phyloP scores from a whole-genome alignment of 2,329 filamentous ascomycete species.

The Sphaerulina musiva region DNA sequence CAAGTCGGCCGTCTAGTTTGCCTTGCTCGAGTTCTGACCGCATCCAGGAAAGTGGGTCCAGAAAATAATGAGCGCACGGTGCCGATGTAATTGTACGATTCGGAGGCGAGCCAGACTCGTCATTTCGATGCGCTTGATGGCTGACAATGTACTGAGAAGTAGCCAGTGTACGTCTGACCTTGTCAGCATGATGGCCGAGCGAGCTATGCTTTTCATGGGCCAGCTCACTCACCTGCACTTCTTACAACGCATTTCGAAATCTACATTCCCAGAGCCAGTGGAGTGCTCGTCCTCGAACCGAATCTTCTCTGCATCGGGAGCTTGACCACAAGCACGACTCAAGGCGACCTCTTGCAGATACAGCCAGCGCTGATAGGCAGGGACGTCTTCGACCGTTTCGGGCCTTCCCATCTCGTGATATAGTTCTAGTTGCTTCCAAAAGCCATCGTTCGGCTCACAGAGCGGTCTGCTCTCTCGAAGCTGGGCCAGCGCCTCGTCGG shows the following conservation, averaged over 20 bases:
- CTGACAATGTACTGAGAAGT: conserved; percentile 61
- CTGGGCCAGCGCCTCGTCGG: conserved; percentile 60
- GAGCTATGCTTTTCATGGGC: neutral
- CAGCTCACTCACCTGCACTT: conserved; percentile 66
- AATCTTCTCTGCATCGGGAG: conserved; percentile 67
- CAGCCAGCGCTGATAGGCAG: conserved; percentile 73
- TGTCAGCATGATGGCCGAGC: conserved; percentile 1
- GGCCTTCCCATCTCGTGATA: conserved; percentile 86
- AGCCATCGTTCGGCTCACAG: conserved; percentile 84
- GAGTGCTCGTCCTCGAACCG: conserved; percentile 69
- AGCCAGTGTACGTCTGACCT: conserved; percentile 51
- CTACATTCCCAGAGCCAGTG: conserved; percentile 31
- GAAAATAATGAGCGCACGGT: conserved; percentile 76
- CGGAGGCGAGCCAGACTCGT: conserved; percentile 8
- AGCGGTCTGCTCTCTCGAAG: conserved; percentile 66
- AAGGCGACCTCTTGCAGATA: conserved; percentile 60
- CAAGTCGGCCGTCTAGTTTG: conserved; percentile 72
- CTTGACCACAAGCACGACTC: conserved; percentile 66
- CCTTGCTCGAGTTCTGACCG: conserved; percentile 73
- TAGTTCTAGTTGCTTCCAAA: conserved; percentile 79
- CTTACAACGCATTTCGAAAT: conserved; percentile 72
- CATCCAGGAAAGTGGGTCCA: conserved; percentile 96
- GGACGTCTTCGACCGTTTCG: conserved; percentile 58
- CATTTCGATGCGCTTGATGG: conserved; percentile 43
- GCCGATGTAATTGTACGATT: conserved; percentile 29